Conservation (phyloP, 2,329 filamentous ascomycete genomes). For the Penicillium palitans region DNA sequence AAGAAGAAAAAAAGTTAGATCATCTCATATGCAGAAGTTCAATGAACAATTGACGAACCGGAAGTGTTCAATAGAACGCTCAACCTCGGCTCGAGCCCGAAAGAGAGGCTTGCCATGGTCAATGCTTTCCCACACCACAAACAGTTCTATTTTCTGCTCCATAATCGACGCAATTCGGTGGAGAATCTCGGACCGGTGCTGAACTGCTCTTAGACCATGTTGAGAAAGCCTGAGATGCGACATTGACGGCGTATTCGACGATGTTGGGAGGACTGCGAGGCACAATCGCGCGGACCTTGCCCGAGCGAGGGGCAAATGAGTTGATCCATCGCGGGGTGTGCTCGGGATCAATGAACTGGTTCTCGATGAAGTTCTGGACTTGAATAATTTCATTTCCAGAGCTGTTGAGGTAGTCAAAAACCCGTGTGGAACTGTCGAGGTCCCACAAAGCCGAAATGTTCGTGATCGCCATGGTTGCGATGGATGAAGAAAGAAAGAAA, state of each 20-base stretch:
- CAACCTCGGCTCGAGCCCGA: neutral
- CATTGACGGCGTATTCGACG: neutral
- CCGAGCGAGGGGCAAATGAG: neutral
- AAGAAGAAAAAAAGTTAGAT: neutral
- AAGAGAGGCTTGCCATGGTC: neutral
- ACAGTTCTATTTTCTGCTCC: neutral
- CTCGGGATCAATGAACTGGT: neutral
- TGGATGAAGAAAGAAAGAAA: too few relatives aligned
- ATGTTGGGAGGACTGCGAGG: neutral
- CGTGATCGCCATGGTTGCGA: too few relatives aligned
- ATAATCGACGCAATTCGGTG: neutral
- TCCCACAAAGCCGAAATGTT: too few relatives aligned
- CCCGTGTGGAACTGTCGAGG: too few relatives aligned
- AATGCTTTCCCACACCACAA: neutral
- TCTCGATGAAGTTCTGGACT: neutral
- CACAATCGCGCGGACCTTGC: neutral
- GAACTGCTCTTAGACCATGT: neutral
- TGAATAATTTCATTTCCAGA: too few relatives aligned
- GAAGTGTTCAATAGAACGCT: neutral
- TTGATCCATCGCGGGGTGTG: neutral
- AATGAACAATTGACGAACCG: neutral
- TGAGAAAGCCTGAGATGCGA: neutral
- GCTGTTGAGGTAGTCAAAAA: too few relatives aligned
- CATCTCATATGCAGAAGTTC: rapidly evolving
- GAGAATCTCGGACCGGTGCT: neutral